Evolutionary conservation across 2,329 filamentous ascomycete genomes (phyloP), one percentile per base, ranked within the genome.

Genomic region (Penicillium sp.): DNA sequence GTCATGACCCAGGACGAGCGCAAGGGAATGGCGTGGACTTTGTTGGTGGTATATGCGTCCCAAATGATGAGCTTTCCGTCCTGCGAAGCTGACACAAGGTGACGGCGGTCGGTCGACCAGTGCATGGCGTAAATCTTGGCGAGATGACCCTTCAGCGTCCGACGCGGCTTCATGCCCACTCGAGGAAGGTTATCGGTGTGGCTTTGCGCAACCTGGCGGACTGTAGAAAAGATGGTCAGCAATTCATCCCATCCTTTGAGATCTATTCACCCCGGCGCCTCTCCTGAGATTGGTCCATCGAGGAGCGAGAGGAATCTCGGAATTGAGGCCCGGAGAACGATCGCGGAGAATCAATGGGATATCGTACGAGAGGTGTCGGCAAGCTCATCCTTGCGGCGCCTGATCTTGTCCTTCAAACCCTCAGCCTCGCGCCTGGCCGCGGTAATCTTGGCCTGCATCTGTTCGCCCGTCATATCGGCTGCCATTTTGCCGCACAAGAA

Each of bases 41-140:
- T 99, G 85, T 99, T 98, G 64, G 95, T 98, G 67, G 94, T 98
- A 82, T 99, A 99, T 60, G 95, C 95, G 78, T 99, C 95, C 95
- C 95, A 99, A 76, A 99, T 98, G 79, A 99, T 99, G 69, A 99
- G 88, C 84, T 99, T 99, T 77, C 95, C 95, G 74, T 99, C 95
- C 80, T 99, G 95, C 69, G 95, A 99, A 65, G 95, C 95, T 12
- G 95, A 98, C 54, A 99, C 95, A 62, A 98, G 87, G 80, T 98
- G 95, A 79, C 95, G 89, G 75, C 95, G 88, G 81, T 99, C 95
- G 66, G 95, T 99, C 37, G 95, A 98, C 95, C 95, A 99, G 83
- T 99, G 95, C 95, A 99, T 99, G 72, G 95, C 95, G 79, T 99
- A 99, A 73, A 99, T 99, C 83, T 99, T 99, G 72, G 95, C 95